Base-by-base conservation (phyloP, 148 eudicot species). In the Fagopyrum homotropicum region DNA sequence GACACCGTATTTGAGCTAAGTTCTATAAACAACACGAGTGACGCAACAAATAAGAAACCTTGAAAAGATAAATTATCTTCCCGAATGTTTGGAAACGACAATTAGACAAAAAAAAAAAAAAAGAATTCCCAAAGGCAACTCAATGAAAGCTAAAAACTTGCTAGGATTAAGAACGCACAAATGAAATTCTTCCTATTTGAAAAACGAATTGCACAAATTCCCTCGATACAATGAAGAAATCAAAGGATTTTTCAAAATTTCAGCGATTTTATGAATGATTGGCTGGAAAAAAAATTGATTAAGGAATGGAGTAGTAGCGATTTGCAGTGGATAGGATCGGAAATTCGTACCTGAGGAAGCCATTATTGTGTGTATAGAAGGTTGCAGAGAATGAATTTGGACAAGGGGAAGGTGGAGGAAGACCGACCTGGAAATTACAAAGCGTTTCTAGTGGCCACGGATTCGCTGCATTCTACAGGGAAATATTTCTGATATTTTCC, bases 1-100 rank as follows among this genome's bases (percentile, higher is more conserved):
- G 87, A 88, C 45, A 87, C 80, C 50, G 85, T 78, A 57, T 85
- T 78, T 43, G 85, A 76, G 47, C 71, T 43, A 66, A 66, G 71
- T 46, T 66, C 71, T 66, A 46, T 15, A 15, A 4, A 35, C 40
- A 66, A 15, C 45, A 66, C 45, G 19, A 66, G 30, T 5, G 44
- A 63, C 69, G 69, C 44, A 63, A 30, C 12, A 26, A 49, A 60
- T 26, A 30, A 30, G 5, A 29, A 11, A 43, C 68, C 46, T 66
- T 14, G 15, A 66, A 7, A 14, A 9, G 10, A 40, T 17, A 15
- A 40, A 66, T 35, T 14, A 12, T 40, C 71, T 40, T 66, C 71
- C 71, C 17, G n/a, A 40, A 15, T 12, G 46, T 29, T 66, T 17
- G 71, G 71, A 40, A 40, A 40, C 46, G 17, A 43, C 12, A 40